Conservation (phyloP, 2,329 filamentous ascomycete species). For the Phoma herbarum region DNA sequence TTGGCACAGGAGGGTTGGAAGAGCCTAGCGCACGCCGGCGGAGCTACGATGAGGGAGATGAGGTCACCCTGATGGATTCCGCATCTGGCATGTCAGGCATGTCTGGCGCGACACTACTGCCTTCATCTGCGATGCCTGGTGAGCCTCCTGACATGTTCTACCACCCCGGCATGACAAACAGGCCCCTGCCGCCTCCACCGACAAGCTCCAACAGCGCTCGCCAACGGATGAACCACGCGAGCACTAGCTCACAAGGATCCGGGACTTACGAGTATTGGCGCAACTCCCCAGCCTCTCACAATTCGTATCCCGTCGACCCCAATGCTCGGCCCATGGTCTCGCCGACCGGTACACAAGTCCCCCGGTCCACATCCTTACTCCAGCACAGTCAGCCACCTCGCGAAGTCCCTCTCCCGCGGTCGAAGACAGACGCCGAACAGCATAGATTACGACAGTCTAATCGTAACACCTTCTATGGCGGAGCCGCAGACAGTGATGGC, state of each 20-base stretch:
- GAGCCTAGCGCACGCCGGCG: slow-evolving; percentile 75
- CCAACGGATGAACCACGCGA: slow-evolving; percentile 52
- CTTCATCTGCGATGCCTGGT: slow-evolving; percentile 48
- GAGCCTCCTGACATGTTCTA: slow-evolving; percentile 93
- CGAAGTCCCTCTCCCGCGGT: slow-evolving; percentile 83
- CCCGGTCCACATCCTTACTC: slow-evolving; percentile 69
- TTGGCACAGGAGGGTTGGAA: slow-evolving; percentile 87
- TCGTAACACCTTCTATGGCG: slow-evolving; percentile 48
- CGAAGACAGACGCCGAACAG: slow-evolving; percentile 90
- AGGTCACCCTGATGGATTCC: slow-evolving; percentile 61
- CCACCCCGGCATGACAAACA: slow-evolving; percentile 77
- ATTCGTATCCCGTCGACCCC: slow-evolving; percentile 45
- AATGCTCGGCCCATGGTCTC: slow-evolving; percentile 45
- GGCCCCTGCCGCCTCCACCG: slow-evolving; percentile 70
- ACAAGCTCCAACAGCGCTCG: slow-evolving; percentile 60
- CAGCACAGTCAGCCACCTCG: slow-evolving; percentile 83
- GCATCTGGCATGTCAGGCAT: slow-evolving; percentile 32
- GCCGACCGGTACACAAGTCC: slow-evolving; percentile 45
- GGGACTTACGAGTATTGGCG: slow-evolving; percentile 59
- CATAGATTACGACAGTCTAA: slow-evolving; percentile 54
- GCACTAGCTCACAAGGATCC: slow-evolving; percentile 42
- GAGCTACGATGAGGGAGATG: slow-evolving; percentile 94
- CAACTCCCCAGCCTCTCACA: slow-evolving; percentile 41
- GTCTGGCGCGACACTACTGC: slow-evolving; percentile 38
- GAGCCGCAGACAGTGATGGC: slow-evolving; percentile 54